Evolutionary conservation across 148 eudicot species (phyloP).

Genomic region (Tetragonia tetragonoides): DNA sequence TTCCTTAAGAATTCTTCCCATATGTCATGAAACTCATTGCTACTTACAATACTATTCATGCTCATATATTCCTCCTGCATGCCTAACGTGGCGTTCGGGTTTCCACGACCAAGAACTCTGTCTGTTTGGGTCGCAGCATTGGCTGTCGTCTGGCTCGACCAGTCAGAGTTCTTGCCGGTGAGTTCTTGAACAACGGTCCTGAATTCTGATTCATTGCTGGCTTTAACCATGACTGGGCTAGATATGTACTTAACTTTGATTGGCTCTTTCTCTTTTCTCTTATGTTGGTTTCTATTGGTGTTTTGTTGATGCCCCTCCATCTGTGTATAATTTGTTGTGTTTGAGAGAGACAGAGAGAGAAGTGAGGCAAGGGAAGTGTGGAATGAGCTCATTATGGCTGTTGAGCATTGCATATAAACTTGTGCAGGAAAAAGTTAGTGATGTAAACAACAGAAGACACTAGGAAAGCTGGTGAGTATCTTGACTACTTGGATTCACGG

Average conservation of each 20-base stretch:
- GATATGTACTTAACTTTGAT: constrained; percentile 43
- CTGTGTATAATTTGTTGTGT: neutral
- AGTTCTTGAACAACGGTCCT: constrained; percentile 43
- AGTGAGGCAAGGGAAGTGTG: neutral
- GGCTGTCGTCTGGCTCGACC: neutral
- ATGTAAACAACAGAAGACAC: neutral
- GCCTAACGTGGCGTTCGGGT: neutral
- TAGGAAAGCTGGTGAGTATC: too few species aligned
- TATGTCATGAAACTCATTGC: constrained; percentile 1
- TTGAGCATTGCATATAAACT: neutral
- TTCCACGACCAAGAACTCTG: neutral
- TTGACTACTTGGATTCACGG: too few species aligned
- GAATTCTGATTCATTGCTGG: constrained; percentile 38
- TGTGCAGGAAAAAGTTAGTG: neutral
- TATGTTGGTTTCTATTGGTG: constrained; percentile 8
- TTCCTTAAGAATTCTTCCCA: constrained; percentile 4
- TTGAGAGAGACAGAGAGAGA: neutral
- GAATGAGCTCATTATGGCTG: neutral
- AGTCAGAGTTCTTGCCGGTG: constrained; percentile 26
- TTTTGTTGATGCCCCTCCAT: neutral
- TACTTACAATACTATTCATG: neutral
- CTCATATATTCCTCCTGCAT: constrained; percentile 3
- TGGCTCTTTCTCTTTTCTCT: constrained; percentile 27
- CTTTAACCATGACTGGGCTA: constrained; percentile 40
- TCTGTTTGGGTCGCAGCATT: neutral